These are phyloP conservation scores for Mucor circinelloides DNA, from an alignment of 371 early-diverging fungal genomes.

Conservation along the genomic window DNA sequence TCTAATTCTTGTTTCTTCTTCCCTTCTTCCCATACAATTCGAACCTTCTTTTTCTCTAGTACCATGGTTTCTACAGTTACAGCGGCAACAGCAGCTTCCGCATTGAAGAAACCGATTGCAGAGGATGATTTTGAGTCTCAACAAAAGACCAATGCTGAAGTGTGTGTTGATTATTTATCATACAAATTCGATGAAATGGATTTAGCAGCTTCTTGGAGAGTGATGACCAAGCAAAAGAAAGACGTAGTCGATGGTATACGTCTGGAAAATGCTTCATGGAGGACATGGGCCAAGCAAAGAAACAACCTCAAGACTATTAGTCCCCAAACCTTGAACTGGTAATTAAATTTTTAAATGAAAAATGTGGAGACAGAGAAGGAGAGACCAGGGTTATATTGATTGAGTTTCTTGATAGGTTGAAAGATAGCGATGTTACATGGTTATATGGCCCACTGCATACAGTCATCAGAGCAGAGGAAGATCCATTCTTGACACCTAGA, in stretches of 20 bases:
- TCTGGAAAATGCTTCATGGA: constrained; percentile 72
- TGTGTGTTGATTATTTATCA: constrained; percentile 64
- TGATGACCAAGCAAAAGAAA: constrained; percentile 56
- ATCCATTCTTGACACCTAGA: constrained; percentile 29
- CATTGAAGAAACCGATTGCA: constrained; percentile 16
- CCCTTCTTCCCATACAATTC: not conserved
- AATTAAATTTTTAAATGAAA: constrained; percentile 14
- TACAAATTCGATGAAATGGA: constrained; percentile 63
- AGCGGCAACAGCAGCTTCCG: not conserved
- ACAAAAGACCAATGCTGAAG: constrained; percentile 21
- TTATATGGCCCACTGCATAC: constrained; percentile 66
- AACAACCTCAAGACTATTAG: constrained; percentile 59
- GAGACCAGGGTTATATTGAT: not conserved
- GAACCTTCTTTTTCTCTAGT: not conserved
- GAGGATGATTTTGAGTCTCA: constrained; percentile 26
- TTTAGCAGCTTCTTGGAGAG: constrained; percentile 54
- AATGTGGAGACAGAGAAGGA: not conserved
- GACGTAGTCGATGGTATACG: constrained; percentile 63
- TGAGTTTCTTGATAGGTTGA: constrained; percentile 44
- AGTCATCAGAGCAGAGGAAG: constrained; percentile 37
- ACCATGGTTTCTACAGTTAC: constrained; percentile 9
- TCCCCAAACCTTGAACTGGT: constrained; percentile 64
- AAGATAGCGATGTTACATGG: constrained; percentile 70
- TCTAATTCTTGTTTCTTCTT: not conserved
- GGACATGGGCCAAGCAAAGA: constrained; percentile 67